Conservation (phyloP, 352 stramenopile species). For the Globisporangium okanoganense region DNA sequence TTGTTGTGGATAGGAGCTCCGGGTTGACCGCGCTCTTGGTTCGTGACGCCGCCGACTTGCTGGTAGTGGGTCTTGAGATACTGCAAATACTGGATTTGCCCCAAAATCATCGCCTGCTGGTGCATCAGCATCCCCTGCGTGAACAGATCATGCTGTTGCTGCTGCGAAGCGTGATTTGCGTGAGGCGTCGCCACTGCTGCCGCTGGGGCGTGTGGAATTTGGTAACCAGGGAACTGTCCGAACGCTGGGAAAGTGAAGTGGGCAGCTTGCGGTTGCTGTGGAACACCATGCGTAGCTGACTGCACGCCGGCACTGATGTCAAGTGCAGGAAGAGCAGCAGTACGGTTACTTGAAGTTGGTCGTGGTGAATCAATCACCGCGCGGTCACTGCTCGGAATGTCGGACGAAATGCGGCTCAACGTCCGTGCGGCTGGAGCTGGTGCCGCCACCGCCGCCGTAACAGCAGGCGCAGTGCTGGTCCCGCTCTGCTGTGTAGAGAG, state of each 20-base stretch:
- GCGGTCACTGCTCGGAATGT: neutral
- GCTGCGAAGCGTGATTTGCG: constrained; percentile 2
- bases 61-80: constrained; percentile 47
- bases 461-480: neutral
- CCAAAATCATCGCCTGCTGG: constrained; percentile 69
- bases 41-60: constrained; percentile 12
- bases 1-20: neutral
- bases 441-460: no score
- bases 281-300: constrained; percentile 3
- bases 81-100: constrained; percentile 83
- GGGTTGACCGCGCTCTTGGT: neutral
- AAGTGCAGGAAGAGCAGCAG: neutral
- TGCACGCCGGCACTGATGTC: neutral
- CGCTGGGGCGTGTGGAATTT: constrained; percentile 11
- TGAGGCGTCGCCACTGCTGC: neutral
- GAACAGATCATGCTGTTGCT: constrained; percentile 45
- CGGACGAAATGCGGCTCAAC: neutral
- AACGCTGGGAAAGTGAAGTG: constrained; percentile 10
- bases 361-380: constrained; percentile 14
- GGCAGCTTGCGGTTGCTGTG: neutral
- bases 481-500: neutral
- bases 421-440: constrained; percentile 5
- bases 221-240: constrained; percentile 7
- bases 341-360: constrained; percentile 1
- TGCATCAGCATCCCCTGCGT: constrained; percentile 69